Conservation (phyloP, 371 early-diverging fungal species). For the Syncephalis plumigaleata region DNA sequence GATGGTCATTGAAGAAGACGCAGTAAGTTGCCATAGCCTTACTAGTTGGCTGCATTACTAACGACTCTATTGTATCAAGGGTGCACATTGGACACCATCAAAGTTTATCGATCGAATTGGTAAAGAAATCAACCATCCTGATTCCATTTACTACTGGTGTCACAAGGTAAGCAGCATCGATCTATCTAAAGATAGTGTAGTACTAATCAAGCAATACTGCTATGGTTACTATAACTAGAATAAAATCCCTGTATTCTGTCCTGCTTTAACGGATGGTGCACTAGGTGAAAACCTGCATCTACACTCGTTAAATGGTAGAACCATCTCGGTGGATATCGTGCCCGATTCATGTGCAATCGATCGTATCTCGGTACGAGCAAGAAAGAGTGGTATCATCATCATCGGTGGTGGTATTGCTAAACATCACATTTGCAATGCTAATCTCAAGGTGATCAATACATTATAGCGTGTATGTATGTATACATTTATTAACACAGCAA, state of each 20-base stretch:
- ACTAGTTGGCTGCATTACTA: background rate
- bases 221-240: constrained; percentile 42
- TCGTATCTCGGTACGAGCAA: constrained; percentile 81
- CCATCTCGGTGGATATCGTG: constrained; percentile 89
- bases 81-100: constrained; percentile 84
- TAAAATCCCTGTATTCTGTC: constrained; percentile 96
- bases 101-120: constrained; percentile 88
- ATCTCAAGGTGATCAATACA: constrained; percentile 62
- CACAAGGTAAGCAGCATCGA: constrained; percentile 30
- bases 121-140: constrained; percentile 84
- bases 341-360: constrained; percentile 93
- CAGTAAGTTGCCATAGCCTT: constrained; percentile 9
- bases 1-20: constrained; percentile 80
- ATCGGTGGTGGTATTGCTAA: constrained; percentile 98
- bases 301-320: constrained; percentile 85
- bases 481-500: too few species aligned
- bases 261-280: constrained; percentile 97
- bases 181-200: background rate
- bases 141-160: constrained; percentile 96
- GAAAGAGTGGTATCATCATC: constrained; percentile 95
- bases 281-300: constrained; percentile 99
- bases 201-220: background rate
- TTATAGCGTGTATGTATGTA: too few species aligned
- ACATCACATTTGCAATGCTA: constrained; percentile 99
- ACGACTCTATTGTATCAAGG: constrained; percentile 13